Base-by-base conservation (phyloP, 2,329 filamentous ascomycete genomes). In the Pseudogymnoascus sp. region DNA sequence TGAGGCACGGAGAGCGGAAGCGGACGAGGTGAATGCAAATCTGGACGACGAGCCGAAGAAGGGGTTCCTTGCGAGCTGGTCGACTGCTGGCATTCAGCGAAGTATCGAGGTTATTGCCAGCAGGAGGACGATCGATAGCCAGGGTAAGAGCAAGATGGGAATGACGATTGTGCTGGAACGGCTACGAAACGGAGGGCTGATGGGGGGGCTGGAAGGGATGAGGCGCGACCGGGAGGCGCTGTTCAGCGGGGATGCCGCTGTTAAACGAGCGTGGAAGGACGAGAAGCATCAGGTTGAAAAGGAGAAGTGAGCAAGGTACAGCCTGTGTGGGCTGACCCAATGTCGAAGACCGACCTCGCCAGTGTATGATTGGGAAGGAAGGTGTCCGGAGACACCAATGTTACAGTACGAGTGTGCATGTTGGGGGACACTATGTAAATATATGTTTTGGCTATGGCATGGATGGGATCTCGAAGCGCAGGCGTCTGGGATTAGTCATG, bases 141-240 rank as follows among this genome's bases (percentile, higher is more conserved):
- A 93, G 69, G 86, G 87, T 60, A 92, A 92, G 77, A 90, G 89
- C 68, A 85, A 88, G 59, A 88, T 92, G 72, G 90, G 90, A 58
- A 93, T 94, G 90, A 86, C 84, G 62, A 84, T 92, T 38, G 90
- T 94, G 7, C 79, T 94, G 22, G 88, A 92, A 74, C 80, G 90
- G 58, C 74, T 90, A 71, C 78, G 87, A 61, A 78, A 80, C 63
- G 87, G 87, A 39, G 88, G 87, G 0, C 76, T 90, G 16, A 84
- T 88, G 14, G 86, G 75, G 22, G 87, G 89, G n/a, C 75, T 90
- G 30, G 87, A 89, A 66, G 86, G 85, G 28, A 89, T 89, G 86
- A 78, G 84, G 60, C 77, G 79, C 68, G 86, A 89, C 69, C 78
- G 81, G 60, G 69, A 72, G 60, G 62, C 41, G 25, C 11, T 55